Evolutionary conservation across 306 rosid species (phyloP), one percentile per base, ranked within the genome.

Genomic region (Dryas alaskensis): DNA sequence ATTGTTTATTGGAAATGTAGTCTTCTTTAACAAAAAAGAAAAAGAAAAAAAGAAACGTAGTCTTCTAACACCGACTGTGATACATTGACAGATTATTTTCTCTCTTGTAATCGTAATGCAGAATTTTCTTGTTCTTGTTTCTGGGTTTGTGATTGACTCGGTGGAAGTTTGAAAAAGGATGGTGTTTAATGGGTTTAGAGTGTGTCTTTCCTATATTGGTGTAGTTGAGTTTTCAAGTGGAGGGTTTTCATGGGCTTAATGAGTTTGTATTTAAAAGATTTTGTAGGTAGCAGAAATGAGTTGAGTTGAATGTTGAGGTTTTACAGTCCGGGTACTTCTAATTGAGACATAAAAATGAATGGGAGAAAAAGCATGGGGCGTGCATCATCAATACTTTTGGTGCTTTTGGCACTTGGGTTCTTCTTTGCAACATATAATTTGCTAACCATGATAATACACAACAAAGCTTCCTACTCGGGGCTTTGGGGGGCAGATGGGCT

Each of bases 301-400:
- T 60, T 72, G 75, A 25, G 63, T 84, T 76, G 55, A 70, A 57
- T 52, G 78, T 74, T 63, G 53, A 68, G 46, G 77, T 72, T 74
- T 83, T 69, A 31, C 16, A 53, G 9, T 76, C 76, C 63, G 3
- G 37, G 51, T 46, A 11, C 44, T 65, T 45, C 13, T 45, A 50
- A 11, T 49, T 72, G 76, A 61, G 62, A 31, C 43, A 51, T 8
- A 13, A 78, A 60, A 76, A 93, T 93, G 97, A 79, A 77, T 69
- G 88, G 87, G 85, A 89, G 89, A 78, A 90, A 86, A 69, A 67
- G 37, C 78, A 78, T 86, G 85, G 91, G 97, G 42, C 87, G 96
- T 71, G 84, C 57, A 10, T 86, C 85, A 50, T 82, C 90, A 39
- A 54, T 86, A 39, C 83, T 93, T 70, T n/a, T 86, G 83, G 68